Evolutionary conservation across 257 asterid species (phyloP).

Genomic region (Nicotiana tabacum): DNA sequence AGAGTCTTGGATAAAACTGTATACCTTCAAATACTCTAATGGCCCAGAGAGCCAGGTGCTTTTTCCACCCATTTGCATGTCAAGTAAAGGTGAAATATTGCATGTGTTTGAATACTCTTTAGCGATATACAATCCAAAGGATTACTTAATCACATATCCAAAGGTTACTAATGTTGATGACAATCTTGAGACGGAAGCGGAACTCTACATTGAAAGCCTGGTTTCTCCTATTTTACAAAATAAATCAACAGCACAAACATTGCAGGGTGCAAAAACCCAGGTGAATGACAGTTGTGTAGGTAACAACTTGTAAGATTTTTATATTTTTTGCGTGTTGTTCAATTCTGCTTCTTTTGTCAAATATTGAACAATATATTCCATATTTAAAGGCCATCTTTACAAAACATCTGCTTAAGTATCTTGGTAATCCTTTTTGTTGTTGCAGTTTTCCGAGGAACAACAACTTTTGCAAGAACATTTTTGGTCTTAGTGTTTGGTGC

Average conservation of each 20-base stretch:
- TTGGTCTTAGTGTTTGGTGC: background rate
- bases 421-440: background rate
- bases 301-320: background rate
- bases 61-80: constrained; percentile 18
- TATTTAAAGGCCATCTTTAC: background rate
- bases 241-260: background rate
- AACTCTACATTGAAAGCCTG: background rate
- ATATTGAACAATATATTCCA: background rate
- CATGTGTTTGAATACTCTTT: constrained; percentile 20
- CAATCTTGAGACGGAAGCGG: background rate
- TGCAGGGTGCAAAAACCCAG: background rate
- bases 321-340: background rate
- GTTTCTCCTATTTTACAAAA: background rate
- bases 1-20: background rate
- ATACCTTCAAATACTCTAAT: background rate
- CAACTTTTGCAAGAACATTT: background rate
- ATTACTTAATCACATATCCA: constrained; percentile 24
- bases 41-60: too few species aligned
- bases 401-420: background rate
- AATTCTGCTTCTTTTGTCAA: background rate
- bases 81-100: constrained; percentile 31
- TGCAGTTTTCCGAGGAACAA: background rate
- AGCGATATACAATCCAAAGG: constrained; percentile 28
- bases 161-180: background rate
- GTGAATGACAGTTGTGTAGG: background rate